Conservation (phyloP, 345 rosid species). For the Gossypium herbaceum region DNA sequence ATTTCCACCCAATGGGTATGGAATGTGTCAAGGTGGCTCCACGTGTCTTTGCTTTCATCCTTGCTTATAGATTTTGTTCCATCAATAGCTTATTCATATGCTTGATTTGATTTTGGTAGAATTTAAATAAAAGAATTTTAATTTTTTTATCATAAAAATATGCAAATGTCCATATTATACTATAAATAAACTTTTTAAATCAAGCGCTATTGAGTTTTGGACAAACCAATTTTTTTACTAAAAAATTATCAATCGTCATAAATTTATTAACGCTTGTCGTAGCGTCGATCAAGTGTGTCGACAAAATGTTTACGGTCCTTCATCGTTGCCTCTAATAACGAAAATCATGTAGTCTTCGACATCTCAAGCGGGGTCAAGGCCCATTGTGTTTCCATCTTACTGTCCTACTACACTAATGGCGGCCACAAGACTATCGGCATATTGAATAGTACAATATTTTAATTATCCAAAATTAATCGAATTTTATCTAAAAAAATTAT, state of each 20-base stretch:
- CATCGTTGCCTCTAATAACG: slow-evolving; percentile 36
- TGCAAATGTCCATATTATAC: too few species aligned
- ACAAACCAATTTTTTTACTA: not conserved
- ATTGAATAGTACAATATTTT: slow-evolving; percentile 15
- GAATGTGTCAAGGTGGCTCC: not conserved
- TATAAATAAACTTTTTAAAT: too few species aligned
- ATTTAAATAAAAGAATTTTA: too few species aligned
- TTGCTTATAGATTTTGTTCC: not conserved
- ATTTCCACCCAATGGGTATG: not conserved
- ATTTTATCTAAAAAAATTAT: too few species aligned
- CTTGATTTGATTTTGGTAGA: too few species aligned
- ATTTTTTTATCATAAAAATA: too few species aligned
- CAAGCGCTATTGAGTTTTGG: too few species aligned
- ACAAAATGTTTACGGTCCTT: slow-evolving; percentile 48
- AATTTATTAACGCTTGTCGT: slow-evolving; percentile 66
- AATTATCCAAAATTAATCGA: too few species aligned
- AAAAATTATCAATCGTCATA: not conserved
- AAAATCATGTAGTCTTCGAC: slow-evolving; percentile 31
- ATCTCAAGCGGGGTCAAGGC: slow-evolving; percentile 42
- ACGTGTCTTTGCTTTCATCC: not conserved
- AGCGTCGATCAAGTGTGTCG: slow-evolving; percentile 38
- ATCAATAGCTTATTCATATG: too few species aligned
- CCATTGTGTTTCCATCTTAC: slow-evolving; percentile 49
- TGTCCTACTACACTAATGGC: slow-evolving; percentile 43
- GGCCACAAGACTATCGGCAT: slow-evolving; percentile 39